Evolutionary conservation across 1,139 yeast genomes (phyloP).

Genomic region (Candida glucosophila): DNA sequence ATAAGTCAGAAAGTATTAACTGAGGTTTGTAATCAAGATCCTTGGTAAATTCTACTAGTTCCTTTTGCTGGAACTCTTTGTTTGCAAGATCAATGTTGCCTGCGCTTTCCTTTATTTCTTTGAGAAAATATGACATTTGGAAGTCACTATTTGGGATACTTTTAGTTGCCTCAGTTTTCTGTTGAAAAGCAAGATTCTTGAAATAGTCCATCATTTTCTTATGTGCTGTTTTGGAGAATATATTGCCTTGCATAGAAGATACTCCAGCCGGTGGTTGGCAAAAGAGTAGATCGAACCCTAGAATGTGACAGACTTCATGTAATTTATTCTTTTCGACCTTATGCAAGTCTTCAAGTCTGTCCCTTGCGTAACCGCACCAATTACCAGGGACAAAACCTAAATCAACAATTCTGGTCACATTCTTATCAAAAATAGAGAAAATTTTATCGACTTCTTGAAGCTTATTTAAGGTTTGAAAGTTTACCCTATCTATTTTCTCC

Average conservation of each 20-base stretch:
- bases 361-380: constrained; percentile 74
- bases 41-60: constrained; percentile 13
- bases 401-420: constrained; percentile 25
- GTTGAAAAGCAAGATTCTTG: constrained; percentile 25
- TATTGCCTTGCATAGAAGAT: constrained; percentile 78
- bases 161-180: constrained; percentile 1
- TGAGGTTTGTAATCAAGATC: constrained; percentile 47
- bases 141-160: constrained; percentile 4
- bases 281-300: constrained; percentile 82
- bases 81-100: too few relatives aligned
- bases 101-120: constrained; percentile 20
- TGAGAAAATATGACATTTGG: constrained; percentile 17
- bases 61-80: neutral
- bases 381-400: constrained; percentile 93
- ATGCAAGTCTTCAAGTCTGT: constrained; percentile 21
- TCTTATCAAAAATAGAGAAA: constrained; percentile 17
- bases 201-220: constrained; percentile 50
- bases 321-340: constrained; percentile 38
- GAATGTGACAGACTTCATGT: constrained; percentile 49
- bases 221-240: constrained; percentile 62
- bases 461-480: constrained; percentile 17
- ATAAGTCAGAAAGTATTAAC: constrained; percentile 80
- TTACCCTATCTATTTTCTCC: constrained; percentile 16
- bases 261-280: constrained; percentile 75
- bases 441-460: constrained; percentile 20